Evolutionary conservation across 768 basidiomycete genomes (phyloP).

Genomic region (Termitomyces sp.): DNA sequence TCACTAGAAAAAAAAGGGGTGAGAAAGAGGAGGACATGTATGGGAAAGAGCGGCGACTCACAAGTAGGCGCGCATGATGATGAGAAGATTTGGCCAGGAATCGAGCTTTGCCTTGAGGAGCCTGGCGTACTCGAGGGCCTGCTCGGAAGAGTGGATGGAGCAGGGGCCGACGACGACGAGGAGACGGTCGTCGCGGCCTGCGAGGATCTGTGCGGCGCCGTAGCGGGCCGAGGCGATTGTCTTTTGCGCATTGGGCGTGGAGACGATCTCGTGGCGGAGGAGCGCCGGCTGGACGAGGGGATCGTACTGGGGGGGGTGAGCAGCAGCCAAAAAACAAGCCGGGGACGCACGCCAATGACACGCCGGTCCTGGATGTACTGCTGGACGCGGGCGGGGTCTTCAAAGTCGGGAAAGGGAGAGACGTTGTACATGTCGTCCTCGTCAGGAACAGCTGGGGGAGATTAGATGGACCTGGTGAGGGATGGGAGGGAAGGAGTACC

Average conservation of each 20-base stretch:
- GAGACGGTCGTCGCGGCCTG: conserved; percentile 80
- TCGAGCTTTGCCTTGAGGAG: conserved; percentile 63
- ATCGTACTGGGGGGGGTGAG: conserved; percentile 63
- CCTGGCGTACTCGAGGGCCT: conserved; percentile 80
- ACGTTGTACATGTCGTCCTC: conserved; percentile 43
- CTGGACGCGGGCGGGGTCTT: conserved; percentile 57
- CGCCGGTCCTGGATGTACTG: conserved; percentile 78
- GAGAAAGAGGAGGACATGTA: no score
- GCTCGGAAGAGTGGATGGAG: conserved; percentile 85
- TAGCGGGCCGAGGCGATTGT: conserved; percentile 80
- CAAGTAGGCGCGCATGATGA: conserved; percentile 98
- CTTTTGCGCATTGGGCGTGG: conserved; percentile 54
- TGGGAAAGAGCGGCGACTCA: conserved; percentile 31
- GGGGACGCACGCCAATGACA: conserved; percentile 59
- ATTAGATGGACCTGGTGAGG: conserved; percentile 13
- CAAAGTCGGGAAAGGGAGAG: conserved; percentile 58
- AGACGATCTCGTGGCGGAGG: conserved; percentile 80
- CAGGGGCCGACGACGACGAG: conserved; percentile 95
- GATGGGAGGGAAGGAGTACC: conserved; percentile 21
- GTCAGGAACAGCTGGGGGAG: conserved; percentile 32
- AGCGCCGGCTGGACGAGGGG: conserved; percentile 93
- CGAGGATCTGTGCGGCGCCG: conserved; percentile 70
- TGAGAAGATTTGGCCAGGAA: conserved; percentile 69
- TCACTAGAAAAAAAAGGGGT: conserved; percentile 23
- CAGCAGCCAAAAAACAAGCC: no score